phyloP scores from a whole-genome alignment of 192 early-diverging fungal species.

The Coemansia sp. region DNA sequence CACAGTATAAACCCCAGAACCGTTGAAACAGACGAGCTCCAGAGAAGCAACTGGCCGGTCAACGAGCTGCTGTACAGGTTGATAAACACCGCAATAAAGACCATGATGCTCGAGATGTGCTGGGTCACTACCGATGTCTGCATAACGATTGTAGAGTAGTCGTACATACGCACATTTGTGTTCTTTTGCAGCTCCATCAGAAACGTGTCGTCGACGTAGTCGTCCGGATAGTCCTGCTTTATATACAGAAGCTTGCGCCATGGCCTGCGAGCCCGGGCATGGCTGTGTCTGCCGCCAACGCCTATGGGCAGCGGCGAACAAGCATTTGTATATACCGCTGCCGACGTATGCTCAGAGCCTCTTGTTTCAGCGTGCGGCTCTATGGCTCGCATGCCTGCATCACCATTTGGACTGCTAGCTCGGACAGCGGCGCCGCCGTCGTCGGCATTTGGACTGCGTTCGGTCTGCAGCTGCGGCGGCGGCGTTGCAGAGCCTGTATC shows the following conservation, averaged over 20 bases:
- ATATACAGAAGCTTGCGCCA: slow-evolving; percentile 87
- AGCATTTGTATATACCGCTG: not conserved
- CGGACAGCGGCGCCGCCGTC: not conserved
- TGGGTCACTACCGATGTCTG: slow-evolving; percentile 78
- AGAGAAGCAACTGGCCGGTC: slow-evolving; percentile 61
- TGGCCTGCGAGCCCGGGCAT: slow-evolving; percentile 14
- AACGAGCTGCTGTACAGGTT: slow-evolving; percentile 62
- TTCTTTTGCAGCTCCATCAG: slow-evolving; percentile 87
- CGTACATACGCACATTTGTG: slow-evolving; percentile 80
- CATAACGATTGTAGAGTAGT: slow-evolving; percentile 77
- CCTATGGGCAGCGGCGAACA: not conserved
- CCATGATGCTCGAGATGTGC: slow-evolving; percentile 80
- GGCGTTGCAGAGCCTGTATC: not conserved
- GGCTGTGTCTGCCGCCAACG: not conserved
- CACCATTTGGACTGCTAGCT: not conserved
- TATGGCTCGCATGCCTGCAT: no score
- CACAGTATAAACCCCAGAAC: slow-evolving; percentile 70
- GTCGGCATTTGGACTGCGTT: not conserved
- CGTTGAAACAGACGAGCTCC: slow-evolving; percentile 58
- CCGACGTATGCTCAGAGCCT: not conserved
- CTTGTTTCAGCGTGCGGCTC: not conserved
- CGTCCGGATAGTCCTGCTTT: slow-evolving; percentile 86
- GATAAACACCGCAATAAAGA: slow-evolving; percentile 90
- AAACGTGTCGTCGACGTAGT: slow-evolving; percentile 88
- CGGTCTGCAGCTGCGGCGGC: not conserved